These are phyloP conservation scores for Flaveria trinervia DNA, from an alignment of 129 eudicot species.

Conservation along the genomic window DNA sequence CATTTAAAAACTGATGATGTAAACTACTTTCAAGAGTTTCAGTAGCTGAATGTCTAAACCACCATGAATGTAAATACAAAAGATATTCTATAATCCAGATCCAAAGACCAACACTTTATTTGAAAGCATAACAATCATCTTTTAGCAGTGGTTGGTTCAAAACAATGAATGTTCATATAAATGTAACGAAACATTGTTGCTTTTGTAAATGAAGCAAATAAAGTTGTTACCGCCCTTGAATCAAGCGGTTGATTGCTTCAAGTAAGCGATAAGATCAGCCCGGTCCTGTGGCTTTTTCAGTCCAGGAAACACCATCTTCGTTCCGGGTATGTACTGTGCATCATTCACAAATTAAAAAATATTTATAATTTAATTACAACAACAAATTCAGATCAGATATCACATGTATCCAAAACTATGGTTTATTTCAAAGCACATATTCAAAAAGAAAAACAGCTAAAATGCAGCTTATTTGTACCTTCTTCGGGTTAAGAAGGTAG, in stretches of 20 bases:
- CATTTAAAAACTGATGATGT: no score
- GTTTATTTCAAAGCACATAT: neutral
- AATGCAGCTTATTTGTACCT: conserved; percentile 42
- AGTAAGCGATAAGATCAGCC: conserved; percentile 73
- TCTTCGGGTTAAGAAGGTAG: conserved; percentile 86
- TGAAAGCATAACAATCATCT: conserved; percentile 7
- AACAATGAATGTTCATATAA: conserved; percentile 8
- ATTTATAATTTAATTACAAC: neutral
- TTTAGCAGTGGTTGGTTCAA: neutral
- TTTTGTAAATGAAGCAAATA: neutral
- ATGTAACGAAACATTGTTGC: neutral
- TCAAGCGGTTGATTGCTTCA: conserved; percentile 65
- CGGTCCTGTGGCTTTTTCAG: conserved; percentile 83
- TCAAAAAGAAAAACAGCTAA: neutral
- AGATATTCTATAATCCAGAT: neutral
- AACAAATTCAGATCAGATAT: neutral
- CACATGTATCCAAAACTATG: neutral
- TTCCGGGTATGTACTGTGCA: conserved; percentile 80
- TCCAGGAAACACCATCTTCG: conserved; percentile 88
- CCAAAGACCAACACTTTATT: conserved; percentile 6
- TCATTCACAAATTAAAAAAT: neutral
- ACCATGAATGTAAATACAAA: neutral
- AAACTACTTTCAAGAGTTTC: neutral
- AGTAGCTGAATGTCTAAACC: neutral
- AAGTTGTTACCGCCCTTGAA: neutral